Percentiles rank a stretch among this genome's conserved stretches.
Conservation (phyloP, 805 yeast species). For the Candida maesae region DNA sequence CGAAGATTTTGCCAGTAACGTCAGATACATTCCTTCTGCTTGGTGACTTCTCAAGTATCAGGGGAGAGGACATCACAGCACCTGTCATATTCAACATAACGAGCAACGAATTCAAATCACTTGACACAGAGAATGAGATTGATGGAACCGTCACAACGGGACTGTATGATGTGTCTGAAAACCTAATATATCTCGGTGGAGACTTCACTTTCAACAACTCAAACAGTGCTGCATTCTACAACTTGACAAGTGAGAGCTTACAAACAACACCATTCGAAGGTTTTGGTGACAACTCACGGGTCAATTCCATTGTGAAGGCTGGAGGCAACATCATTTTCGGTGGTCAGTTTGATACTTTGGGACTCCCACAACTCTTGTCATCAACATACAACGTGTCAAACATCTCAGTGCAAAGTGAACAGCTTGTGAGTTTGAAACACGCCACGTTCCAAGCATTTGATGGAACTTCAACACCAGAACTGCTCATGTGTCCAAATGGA, state of each 20-base stretch:
- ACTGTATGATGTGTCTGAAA: constrained; percentile 42
- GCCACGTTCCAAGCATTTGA: constrained; percentile 49
- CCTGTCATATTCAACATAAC: constrained; percentile 34
- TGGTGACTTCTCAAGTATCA: constrained; percentile 27
- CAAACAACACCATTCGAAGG: constrained; percentile 67
- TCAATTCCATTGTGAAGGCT: constrained; percentile 59
- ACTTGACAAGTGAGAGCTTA: constrained; percentile 40
- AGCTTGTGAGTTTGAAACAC: constrained; percentile 53
- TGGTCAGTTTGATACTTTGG: constrained; percentile 59
- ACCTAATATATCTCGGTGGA: constrained; percentile 77
- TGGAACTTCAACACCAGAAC: constrained; percentile 27
- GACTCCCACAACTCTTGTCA: constrained; percentile 23
- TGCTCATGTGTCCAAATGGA: constrained; percentile 50
- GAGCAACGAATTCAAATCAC: constrained; percentile 21
- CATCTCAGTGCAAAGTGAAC: constrained; percentile 49
- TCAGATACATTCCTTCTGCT: constrained; percentile 30
- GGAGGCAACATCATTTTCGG: constrained; percentile 66
- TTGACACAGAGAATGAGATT: constrained; percentile 24
- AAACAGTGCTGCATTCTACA: constrained; percentile 62
- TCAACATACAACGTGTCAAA: constrained; percentile 37
- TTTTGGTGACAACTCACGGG: constrained; percentile 53
- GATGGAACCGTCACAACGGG: constrained; percentile 42
- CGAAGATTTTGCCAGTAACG: constrained; percentile 28
- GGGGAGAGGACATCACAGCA: constrained; percentile 22
- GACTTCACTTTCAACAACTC: constrained; percentile 51